Evolutionary conservation across 176 grass and related monocot species (phyloP).

Genomic region (Lolium multiflorum): DNA sequence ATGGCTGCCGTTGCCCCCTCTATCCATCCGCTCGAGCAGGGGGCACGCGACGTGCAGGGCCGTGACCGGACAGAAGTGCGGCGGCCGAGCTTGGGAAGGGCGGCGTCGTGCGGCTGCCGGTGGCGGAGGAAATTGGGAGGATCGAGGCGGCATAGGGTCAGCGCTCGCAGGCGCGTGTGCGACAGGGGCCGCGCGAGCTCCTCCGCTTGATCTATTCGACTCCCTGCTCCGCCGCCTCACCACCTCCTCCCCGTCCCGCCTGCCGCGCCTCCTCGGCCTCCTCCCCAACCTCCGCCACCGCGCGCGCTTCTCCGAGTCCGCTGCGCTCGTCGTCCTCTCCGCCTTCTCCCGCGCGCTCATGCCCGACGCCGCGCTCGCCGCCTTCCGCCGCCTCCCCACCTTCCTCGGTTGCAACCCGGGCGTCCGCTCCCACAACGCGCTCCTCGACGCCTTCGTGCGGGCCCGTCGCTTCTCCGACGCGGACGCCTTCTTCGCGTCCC

Average conservation of each 20-base stretch:
- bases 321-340: conserved; percentile 68
- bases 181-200: too few relatives aligned
- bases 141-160: too few relatives aligned
- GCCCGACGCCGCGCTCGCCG: conserved; percentile 72
- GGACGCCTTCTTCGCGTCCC: conserved; percentile 76
- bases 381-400: conserved; percentile 62
- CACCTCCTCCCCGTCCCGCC: conserved; percentile 51
- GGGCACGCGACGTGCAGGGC: too few relatives aligned
- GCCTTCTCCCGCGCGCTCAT: conserved; percentile 83
- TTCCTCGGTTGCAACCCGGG: conserved; percentile 79
- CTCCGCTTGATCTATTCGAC: too few relatives aligned
- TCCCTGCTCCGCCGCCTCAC: conserved; percentile 78
- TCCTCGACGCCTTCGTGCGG: conserved; percentile 88
- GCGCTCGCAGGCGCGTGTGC: too few relatives aligned
- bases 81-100: too few relatives aligned
- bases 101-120: too few relatives aligned
- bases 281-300: conserved; percentile 51
- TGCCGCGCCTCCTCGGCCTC: conserved; percentile 53
- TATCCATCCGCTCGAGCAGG: too few relatives aligned
- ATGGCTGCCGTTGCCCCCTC: too few relatives aligned
- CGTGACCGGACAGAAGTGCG: too few relatives aligned
- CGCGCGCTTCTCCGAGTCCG: conserved; percentile 69
- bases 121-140: too few relatives aligned
- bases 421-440: conserved; percentile 80
- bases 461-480: conserved; percentile 63